These are phyloP conservation scores for Phytophthora parvispora DNA, from an alignment of 352 stramenopile species.

Conservation along the genomic window DNA sequence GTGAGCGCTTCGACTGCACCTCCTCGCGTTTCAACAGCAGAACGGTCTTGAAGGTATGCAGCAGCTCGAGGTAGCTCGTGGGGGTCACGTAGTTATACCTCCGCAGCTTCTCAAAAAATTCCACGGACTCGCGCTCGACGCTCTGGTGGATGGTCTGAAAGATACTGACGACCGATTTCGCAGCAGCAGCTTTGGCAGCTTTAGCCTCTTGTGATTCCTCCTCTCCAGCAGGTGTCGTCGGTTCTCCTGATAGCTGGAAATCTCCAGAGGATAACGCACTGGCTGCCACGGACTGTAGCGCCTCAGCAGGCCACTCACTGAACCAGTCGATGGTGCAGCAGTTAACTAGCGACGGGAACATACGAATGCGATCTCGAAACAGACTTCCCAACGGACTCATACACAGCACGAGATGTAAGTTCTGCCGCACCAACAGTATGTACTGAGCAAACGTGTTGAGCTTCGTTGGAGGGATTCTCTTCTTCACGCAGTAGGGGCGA, in stretches of 20 bases:
- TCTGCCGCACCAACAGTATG: conserved; percentile 92
- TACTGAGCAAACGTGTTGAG: conserved; percentile 97
- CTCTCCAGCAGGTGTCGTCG: conserved; percentile 9
- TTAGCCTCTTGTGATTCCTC: conserved; percentile 22
- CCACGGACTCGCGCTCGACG: conserved; percentile 80
- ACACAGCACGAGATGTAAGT: conserved; percentile 94
- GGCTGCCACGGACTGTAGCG: conserved; percentile 80
- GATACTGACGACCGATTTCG: conserved; percentile 68
- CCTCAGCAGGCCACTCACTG: conserved; percentile 88
- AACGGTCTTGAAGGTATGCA: conserved; percentile 94
- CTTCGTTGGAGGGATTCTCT: conserved; percentile 92
- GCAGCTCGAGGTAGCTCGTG: conserved; percentile 95
- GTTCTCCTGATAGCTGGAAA: conserved; percentile 61
- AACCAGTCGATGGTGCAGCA: conserved; percentile 94
- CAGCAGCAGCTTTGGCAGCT: conserved; percentile 20
- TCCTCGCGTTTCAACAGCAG: conserved; percentile 92
- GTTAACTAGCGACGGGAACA: conserved; percentile 93
- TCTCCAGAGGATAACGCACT: conserved; percentile 58
- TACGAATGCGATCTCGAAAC: conserved; percentile 94
- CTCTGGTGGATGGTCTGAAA: conserved; percentile 93
- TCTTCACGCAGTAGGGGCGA: conserved; percentile 93
- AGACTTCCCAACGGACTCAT: conserved; percentile 93
- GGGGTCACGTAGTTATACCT: conserved; percentile 96
- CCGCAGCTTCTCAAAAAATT: conserved; percentile 91
- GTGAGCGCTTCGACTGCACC: conserved; percentile 86